Base-by-base conservation (phyloP, 1,284 basidiomycete genomes). In the Sanghuangporus baumii region DNA sequence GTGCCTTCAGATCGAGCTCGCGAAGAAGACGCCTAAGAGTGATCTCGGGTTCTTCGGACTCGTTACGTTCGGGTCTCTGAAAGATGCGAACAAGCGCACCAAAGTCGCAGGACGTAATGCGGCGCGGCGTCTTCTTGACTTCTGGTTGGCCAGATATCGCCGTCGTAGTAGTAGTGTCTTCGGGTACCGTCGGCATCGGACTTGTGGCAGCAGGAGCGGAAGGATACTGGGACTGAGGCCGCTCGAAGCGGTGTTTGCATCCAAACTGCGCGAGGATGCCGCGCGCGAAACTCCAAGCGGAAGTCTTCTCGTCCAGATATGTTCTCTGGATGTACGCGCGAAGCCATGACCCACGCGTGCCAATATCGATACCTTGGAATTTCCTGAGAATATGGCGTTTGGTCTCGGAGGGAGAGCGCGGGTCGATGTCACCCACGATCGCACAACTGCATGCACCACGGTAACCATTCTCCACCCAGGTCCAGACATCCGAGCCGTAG, bases 401-500 rank as follows among this genome's bases (percentile, higher is more conserved):
- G n/a, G 31, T 46, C 36, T 59, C 41, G 20, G 62, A 64, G 47
- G 55, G 59, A 6, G 38, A 26, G 63, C 63, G 58, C 23, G 55
- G 38, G 50, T 61, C 46, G 34, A 38, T 55, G 55, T 65, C 55
- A 16, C 59, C 65, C 43, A 57, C 52, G 55, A 65, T 43, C 18
- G 59, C 56, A 55, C 67, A 68, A 57, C 46, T 48, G 61, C 67
- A 68, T 12, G 64, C 64, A 31, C 60, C 65, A 20, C 55, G 52
- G 51, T 63, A 60, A 6, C 61, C 66, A 54, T 62, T 60, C 54
- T 60, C 60, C 51, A 62, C 58, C 81, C 81, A 82, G 26, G 74
- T 70, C 77, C 79, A 81, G 47, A 80, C 70, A 66, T 80, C 76
- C n/a, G 68, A 69, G 7, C 81, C 81, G 65, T 77, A 81, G 56